Base-by-base conservation (phyloP, 139 green algal genomes). In the Closterium sp. region DNA sequence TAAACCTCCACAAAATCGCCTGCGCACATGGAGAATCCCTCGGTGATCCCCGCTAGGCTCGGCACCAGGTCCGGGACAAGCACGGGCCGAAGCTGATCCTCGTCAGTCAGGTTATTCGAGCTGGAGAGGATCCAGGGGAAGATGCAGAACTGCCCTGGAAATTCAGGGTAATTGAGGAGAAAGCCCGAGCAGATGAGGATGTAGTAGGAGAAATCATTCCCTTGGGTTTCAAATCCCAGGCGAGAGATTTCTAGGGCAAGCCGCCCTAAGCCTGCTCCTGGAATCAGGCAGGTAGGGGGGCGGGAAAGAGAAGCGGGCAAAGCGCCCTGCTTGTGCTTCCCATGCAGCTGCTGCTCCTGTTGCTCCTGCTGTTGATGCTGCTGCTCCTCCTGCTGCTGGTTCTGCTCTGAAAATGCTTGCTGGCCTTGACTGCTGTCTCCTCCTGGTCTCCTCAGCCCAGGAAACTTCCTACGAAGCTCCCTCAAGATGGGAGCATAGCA, bases 1-100 rank as follows among this genome's bases (percentile, higher is more conserved):
- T 99, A 99, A 29, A 99, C 97, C 91, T 98, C 97, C 85, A 97
- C 95, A 96, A 99, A 99, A 93, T 99, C 98, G 28, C 98, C 98
- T 0, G 98, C 98, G 27, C 94, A 97, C 98, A 99, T 99, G 70
- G 95, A 97, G 92, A 99, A 94, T 21, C 30, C 86, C 31, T 89
- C 92, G 4, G 28, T 85, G 70, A 92, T 92, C 24, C 89, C 92
- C 10, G 85, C 32, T 9, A 79, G 90, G 28, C 89, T 90, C 28
- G 93, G 93, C 24, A 70, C 13, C 19, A 93, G 32, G 87, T 96
- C 91, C 6, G 94, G 95, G 88, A 95, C 19, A 19, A 30, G 70
- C 84, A 99, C 96, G 0, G 62, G 91, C 5, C 97, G 87, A 29
- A 99, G 94, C 95, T 98, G 97, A 90, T 98, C 95, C 0, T 85